Conservation (phyloP, 2,329 filamentous ascomycete genomes). For the Falciphora oryzae region DNA sequence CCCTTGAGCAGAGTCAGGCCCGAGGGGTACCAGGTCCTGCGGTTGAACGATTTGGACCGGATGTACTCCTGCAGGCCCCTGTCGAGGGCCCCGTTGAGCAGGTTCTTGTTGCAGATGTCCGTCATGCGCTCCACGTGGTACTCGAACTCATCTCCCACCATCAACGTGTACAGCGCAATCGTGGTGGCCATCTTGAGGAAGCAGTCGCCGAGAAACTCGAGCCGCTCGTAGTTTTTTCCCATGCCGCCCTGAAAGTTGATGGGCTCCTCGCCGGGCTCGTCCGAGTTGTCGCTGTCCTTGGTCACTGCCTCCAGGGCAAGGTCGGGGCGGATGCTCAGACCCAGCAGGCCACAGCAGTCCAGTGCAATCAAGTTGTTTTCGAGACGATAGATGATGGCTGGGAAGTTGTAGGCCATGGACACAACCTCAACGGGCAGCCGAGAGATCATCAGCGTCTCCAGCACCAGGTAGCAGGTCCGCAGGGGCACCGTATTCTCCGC, state of each 20-base stretch:
- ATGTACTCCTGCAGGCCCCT: constrained; percentile 67
- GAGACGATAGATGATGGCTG: constrained; percentile 76
- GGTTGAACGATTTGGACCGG: constrained; percentile 74
- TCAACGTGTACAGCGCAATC: constrained; percentile 73
- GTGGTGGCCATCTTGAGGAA: constrained; percentile 96
- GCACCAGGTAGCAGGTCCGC: constrained; percentile 61
- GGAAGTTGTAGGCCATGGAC: constrained; percentile 68
- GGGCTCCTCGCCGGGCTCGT: constrained; percentile 62
- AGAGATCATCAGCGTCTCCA: constrained; percentile 73
- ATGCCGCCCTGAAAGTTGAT: constrained; percentile 77
- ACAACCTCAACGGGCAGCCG: constrained; percentile 64
- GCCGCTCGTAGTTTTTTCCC: constrained; percentile 89
- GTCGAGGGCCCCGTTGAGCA: constrained; percentile 70
- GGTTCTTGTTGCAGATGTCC: constrained; percentile 84
- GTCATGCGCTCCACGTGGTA: constrained; percentile 90
- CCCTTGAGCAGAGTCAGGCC: constrained; percentile 68
- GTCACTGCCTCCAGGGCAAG: constrained; percentile 86
- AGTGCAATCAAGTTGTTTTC: constrained; percentile 75
- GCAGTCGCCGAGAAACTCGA: constrained; percentile 89
- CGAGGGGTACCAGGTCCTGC: constrained; percentile 84
- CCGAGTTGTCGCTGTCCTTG: constrained; percentile 82
- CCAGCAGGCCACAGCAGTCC: constrained; percentile 64
- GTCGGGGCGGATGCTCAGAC: constrained; percentile 56
- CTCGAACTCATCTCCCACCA: constrained; percentile 73
- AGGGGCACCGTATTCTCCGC: constrained; percentile 31